These are phyloP conservation scores for Umbilicus rupestris DNA, from an alignment of 164 flowering plant genomes.

Conservation along the genomic window DNA sequence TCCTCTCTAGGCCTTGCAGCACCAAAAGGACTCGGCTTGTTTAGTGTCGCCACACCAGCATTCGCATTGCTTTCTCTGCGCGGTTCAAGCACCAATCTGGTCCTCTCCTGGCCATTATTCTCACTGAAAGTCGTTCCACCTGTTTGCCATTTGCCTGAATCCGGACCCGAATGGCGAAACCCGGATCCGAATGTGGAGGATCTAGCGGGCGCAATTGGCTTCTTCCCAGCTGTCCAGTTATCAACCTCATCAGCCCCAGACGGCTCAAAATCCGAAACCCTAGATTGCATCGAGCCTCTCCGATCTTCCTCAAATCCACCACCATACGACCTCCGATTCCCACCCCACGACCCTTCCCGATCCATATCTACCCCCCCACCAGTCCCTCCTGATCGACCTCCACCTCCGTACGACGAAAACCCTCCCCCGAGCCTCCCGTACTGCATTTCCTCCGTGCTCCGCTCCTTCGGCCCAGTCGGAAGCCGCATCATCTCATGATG, in stretches of 20 bases:
- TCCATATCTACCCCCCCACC: slow-evolving; percentile 29
- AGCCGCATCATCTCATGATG: slow-evolving; percentile 53
- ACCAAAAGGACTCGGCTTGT: slow-evolving; percentile 73
- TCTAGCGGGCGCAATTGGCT: slow-evolving; percentile 21
- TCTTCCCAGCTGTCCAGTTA: slow-evolving; percentile 61
- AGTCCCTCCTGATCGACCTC: no score
- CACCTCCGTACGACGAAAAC: slow-evolving; percentile 38
- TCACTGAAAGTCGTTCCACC: slow-evolving; percentile 17
- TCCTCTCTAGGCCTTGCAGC: slow-evolving; percentile 88
- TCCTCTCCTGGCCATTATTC: slow-evolving; percentile 29
- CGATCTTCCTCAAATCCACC: slow-evolving; percentile 75
- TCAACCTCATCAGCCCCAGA: slow-evolving; percentile 82
- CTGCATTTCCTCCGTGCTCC: slow-evolving; percentile 54
- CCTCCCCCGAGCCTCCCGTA: slow-evolving; percentile 60
- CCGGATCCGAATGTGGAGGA: slow-evolving; percentile 29
- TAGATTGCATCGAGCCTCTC: slow-evolving; percentile 37
- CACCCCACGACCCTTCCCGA: slow-evolving; percentile 40
- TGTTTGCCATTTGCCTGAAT: slow-evolving; percentile 41
- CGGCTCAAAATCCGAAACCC: slow-evolving; percentile 61
- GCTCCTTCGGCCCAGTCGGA: slow-evolving; percentile 71
- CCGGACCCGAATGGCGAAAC: slow-evolving; percentile 28
- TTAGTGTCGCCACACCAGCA: slow-evolving; percentile 34
- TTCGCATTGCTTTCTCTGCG: slow-evolving; percentile 22
- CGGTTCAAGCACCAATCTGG: slow-evolving; percentile 44
- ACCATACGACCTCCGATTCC: slow-evolving; percentile 43